Base-by-base conservation (phyloP, 805 yeast species). In the Teunomyces aglyptinius region DNA sequence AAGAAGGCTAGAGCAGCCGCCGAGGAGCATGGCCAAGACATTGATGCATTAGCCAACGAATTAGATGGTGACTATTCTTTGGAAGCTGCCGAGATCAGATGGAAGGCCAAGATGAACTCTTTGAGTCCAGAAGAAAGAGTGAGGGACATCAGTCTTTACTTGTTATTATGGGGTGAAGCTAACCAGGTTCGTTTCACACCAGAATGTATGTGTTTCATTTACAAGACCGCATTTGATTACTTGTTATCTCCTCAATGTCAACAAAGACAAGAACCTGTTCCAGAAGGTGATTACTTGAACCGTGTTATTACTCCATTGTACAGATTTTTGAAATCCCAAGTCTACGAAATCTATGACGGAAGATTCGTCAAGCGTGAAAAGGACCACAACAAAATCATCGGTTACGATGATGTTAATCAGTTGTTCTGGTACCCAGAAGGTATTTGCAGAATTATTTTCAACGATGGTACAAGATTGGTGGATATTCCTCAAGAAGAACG, bases 381-480 rank as follows among this genome's bases (percentile, higher is more conserved):
- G 63, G 96, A 87, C 66, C 96, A 87, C 70, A 84, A 84, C 71
- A 74, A 82, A 54, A 74, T 87, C 53, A 79, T 87, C 60, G 95
- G 99, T 68, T 94, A 94, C 68, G 99, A 94, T 75, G 99, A 94
- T 76, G 96, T 94, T 50, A 94, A 94, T 71, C 99, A 94, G 77
- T 79, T 94, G 59, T 94, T 95, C 74, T 94, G 99, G 99, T 94
- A 95, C 72, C 97, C 98, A 41, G 98, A 95, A 73, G 99, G 99
- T 78, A 87, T 94, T 55, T 85, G 95, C 49, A 85, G 94, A 71
- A 91, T 94, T 59, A 80, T 85, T 43, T 81, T 92, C 60, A 94
- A 86, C 64, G 98, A 94, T 65, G 97, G 96, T 55, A 77, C 96
- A 15, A 84, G 96, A 66, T 76, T 94, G 58, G 88, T 91, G 44